Base-by-base conservation (phyloP, 2,329 filamentous ascomycete genomes). In the Venturia carpophila region DNA sequence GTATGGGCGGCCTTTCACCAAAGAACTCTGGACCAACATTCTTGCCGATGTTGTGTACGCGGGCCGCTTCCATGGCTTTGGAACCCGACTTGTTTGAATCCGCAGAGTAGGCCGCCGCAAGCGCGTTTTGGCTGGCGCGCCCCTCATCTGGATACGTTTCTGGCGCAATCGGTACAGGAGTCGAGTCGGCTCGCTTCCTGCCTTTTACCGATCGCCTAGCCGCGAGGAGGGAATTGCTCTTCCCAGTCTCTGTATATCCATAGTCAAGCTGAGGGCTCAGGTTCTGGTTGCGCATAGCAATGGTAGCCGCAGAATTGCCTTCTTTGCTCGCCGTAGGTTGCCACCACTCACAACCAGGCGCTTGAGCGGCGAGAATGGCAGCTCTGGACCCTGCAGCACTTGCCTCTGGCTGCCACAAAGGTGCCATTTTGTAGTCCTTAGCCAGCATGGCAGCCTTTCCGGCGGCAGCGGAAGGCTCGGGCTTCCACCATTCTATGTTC, bases 1-100 rank as follows among this genome's bases (percentile, higher is more conserved):
- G 81, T 3, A 95, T 84, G 0, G 87, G 87, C 4, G 92, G 91
- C 42, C 85, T 79, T 1, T 89, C 87, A 0, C 88, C 91, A 72
- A 88, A 96, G 85, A 96, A 89, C 67, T 87, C 86, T 67, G 87
- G 82, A 43, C 84, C 81, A 76, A 91, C 84, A 65, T 84, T 90
- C 45, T 86, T 87, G 0, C 89, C 85, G 49, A 87, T 77, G 63
- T 92, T 80, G 47, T 58, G 52, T 37, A 87, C 81, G 39, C 83
- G 77, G 13, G 89, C 89, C 3, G 82, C 84, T 66, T 87, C 85
- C 67, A 83, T 80, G 1, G 80, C 78, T 5, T 80, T 75, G 0
- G 80, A 75, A 60, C 79, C 79, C 10, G 80, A 72, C 55, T 75
- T 73, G 66, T 76, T 72, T 17, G 68, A 62, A 21, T 61, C 55